Conservation (phyloP, 441 rosid species). For the Macaranga tanarius region DNA sequence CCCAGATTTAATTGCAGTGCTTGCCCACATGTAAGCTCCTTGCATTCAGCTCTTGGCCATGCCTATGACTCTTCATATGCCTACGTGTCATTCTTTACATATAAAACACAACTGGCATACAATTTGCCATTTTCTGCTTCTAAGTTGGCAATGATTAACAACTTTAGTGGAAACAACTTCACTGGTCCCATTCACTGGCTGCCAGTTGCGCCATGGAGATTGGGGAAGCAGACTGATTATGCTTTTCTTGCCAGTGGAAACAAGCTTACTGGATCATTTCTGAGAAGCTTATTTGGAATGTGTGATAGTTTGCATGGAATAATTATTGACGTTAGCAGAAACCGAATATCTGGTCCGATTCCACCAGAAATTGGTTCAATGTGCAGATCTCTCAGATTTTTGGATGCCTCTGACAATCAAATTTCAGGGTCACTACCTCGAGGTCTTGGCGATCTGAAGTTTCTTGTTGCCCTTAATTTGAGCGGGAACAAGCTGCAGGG, state of each 20-base stretch:
- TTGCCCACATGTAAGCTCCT: conserved; percentile 30
- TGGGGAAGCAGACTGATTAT: conserved; percentile 27
- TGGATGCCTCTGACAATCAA: conserved; percentile 55
- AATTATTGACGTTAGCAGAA: conserved; percentile 51
- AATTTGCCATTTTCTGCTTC: conserved; percentile 20
- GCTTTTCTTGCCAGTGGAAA: conserved; percentile 52
- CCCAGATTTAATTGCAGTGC: conserved; percentile 31
- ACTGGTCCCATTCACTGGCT: conserved; percentile 38
- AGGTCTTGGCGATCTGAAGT: conserved; percentile 40
- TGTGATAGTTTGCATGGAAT: conserved; percentile 42
- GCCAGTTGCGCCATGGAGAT: conserved; percentile 33
- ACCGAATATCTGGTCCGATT: conserved; percentile 43
- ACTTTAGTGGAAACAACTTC: conserved; percentile 49
- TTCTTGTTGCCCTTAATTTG: conserved; percentile 45
- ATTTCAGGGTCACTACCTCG: conserved; percentile 46
- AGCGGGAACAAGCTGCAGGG: conserved; percentile 47
- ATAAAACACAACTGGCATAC: conserved; percentile 27
- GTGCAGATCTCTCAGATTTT: conserved; percentile 45
- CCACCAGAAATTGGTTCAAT: conserved; percentile 39
- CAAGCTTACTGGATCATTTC: conserved; percentile 47
- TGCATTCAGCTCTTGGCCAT: conserved; percentile 11
- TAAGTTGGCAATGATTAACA: conserved; percentile 35
- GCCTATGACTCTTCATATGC: conserved; percentile 25
- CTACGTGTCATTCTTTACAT: conserved; percentile 37
- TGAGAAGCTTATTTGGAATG: conserved; percentile 36